Conservation (phyloP, 257 asterid species). For the Lavandula angustifolia region DNA sequence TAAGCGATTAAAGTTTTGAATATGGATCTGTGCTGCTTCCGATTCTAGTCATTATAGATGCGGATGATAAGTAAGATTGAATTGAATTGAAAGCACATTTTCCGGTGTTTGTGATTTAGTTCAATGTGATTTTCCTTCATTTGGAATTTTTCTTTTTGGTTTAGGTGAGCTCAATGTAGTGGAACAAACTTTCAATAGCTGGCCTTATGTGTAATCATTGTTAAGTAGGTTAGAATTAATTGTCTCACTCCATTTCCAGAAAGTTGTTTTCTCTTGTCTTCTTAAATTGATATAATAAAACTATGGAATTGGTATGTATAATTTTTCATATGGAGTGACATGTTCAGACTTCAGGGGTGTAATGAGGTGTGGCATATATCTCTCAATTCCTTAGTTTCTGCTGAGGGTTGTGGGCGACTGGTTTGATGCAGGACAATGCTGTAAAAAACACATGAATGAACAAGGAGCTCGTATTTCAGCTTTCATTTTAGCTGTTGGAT, state of each 20-base stretch:
- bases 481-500: neutral
- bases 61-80: conserved; percentile 5
- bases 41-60: conserved; percentile 17
- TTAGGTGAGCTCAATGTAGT: neutral
- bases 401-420: neutral
- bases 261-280: neutral
- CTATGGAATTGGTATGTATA: neutral
- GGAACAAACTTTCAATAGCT: neutral
- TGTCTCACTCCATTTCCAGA: neutral
- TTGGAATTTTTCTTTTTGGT: neutral
- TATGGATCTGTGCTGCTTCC: conserved; percentile 18
- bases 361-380: conserved; percentile 3
- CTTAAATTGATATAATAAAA: neutral
- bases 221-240: neutral
- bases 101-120: conserved; percentile 14
- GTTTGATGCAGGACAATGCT: neutral
- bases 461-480: neutral
- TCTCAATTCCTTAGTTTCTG: neutral
- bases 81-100: neutral
- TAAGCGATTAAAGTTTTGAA: neutral
- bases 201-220: neutral
- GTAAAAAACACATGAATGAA: neutral
- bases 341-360: conserved; percentile 14
- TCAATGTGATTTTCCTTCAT: neutral
- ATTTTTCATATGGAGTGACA: neutral